phyloP scores from a whole-genome alignment of 306 rosid genomes.

The Carpinus viminea region DNA sequence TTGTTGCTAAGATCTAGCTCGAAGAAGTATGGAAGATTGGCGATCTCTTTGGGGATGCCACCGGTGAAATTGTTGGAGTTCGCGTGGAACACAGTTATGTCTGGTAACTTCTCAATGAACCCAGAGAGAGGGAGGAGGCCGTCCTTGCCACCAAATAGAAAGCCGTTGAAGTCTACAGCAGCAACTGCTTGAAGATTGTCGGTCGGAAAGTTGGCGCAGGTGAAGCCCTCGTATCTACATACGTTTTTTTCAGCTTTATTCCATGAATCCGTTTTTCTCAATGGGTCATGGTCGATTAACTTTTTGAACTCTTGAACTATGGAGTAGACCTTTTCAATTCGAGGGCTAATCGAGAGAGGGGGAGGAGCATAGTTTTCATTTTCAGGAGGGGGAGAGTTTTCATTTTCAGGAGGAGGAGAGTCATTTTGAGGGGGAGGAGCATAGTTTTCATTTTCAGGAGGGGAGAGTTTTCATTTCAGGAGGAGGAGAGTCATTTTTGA shows the following conservation, averaged over 20 bases:
- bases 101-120: constrained; percentile 31
- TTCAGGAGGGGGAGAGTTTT: too few relatives aligned
- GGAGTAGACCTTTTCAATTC: neutral
- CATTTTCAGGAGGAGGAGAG: too few relatives aligned
- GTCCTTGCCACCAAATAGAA: neutral
- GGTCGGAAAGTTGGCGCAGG: constrained; percentile 27
- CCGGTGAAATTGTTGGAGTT: constrained; percentile 69
- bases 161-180: constrained; percentile 58
- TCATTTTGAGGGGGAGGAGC: too few relatives aligned
- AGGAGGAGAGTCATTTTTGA: too few relatives aligned
- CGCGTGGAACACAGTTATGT: constrained; percentile 61
- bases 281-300: constrained; percentile 14
- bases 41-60: constrained; percentile 9
- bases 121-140: constrained; percentile 10
- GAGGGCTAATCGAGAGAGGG: too few relatives aligned
- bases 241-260: too few relatives aligned
- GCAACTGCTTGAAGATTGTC: constrained; percentile 2
- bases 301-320: constrained; percentile 30
- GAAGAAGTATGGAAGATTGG: constrained; percentile 29
- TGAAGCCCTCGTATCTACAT: constrained; percentile 32
- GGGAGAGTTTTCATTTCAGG: too few relatives aligned
- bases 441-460: too few relatives aligned
- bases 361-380: too few relatives aligned
- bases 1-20: constrained; percentile 86
- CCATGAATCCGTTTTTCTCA: too few relatives aligned